phyloP scores from a whole-genome alignment of 768 basidiomycete genomes.

The Kwoniella heveanensis region DNA sequence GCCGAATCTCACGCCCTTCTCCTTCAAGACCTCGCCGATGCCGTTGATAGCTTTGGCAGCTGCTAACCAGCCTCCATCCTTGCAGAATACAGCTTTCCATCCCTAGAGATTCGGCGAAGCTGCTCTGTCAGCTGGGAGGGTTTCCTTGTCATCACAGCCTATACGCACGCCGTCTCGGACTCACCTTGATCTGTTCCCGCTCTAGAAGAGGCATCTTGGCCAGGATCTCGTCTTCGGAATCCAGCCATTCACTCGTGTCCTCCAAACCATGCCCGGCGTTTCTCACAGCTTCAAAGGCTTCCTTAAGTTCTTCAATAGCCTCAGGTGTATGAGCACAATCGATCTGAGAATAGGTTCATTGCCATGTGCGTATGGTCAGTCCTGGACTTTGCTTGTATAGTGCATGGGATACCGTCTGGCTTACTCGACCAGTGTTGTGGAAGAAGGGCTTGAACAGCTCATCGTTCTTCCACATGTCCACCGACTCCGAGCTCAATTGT shows the following conservation, averaged over 20 bases:
- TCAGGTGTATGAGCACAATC: conserved; percentile 22
- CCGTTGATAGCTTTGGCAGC: conserved; percentile 42
- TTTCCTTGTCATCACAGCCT: too few species aligned
- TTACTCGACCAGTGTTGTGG: conserved; percentile 43
- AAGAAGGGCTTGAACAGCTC: conserved; percentile 38
- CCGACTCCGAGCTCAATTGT: conserved; percentile 27
- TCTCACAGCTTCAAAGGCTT: conserved; percentile 16
- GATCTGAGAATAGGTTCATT: conserved; percentile 3
- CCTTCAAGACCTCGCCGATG: conserved; percentile 35
- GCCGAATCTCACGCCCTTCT: conserved; percentile 36
- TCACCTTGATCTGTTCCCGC: conserved; percentile 26
- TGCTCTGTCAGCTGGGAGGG: too few species aligned
- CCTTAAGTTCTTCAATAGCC: conserved; percentile 12
- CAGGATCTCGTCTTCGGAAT: conserved; percentile 28
- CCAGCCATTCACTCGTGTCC: conserved; percentile 30
- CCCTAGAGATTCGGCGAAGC: conserved; percentile 23
- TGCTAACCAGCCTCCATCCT: conserved; percentile 42
- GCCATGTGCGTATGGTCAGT: conserved; percentile 10
- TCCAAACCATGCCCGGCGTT: conserved; percentile 18
- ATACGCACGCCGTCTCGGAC: too few species aligned
- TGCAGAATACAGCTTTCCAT: conserved; percentile 41
- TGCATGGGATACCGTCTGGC: neutral
- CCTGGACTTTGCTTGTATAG: neutral
- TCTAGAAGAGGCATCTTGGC: conserved; percentile 25
- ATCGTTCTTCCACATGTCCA: conserved; percentile 45